Conservation (phyloP, 2,329 filamentous ascomycete species). For the Talaromyces atroroseus region DNA sequence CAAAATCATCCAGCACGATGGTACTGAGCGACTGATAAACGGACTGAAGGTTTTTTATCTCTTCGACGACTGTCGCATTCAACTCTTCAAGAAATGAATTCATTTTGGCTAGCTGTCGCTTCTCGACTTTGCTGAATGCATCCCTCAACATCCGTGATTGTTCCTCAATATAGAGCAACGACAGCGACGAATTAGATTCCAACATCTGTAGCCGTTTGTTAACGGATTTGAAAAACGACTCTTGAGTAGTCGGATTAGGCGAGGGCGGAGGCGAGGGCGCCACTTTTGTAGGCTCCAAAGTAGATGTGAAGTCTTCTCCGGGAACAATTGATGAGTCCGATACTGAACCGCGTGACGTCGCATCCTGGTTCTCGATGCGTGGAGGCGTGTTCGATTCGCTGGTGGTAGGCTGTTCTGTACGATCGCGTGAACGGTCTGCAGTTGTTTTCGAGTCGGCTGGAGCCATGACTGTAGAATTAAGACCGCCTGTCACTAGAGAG, state of each 20-base stretch:
- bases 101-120: constrained; percentile 78
- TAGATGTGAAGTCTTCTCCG: constrained; percentile 1
- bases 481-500: background rate
- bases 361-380: background rate
- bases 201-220: constrained; percentile 87
- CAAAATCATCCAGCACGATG: constrained; percentile 83
- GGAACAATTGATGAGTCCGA: background rate
- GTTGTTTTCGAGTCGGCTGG: constrained; percentile 2
- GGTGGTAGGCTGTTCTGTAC: background rate
- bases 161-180: constrained; percentile 92
- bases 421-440: background rate
- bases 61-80: constrained; percentile 80
- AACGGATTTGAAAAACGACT: constrained; percentile 95
- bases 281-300: constrained; percentile 9
- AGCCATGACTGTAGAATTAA: background rate
- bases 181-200: constrained; percentile 87
- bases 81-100: constrained; percentile 73
- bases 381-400: background rate
- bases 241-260: constrained; percentile 78
- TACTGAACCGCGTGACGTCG: background rate
- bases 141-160: constrained; percentile 87
- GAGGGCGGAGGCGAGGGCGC: constrained; percentile 39
- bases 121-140: constrained; percentile 79
- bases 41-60: constrained; percentile 69
- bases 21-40: constrained; percentile 97